A percentile compares a stretch with the other conserved stretches of the same genome.
Conservation (phyloP, 73 alveolate genomes). For the Paramecium tetraurelia region DNA sequence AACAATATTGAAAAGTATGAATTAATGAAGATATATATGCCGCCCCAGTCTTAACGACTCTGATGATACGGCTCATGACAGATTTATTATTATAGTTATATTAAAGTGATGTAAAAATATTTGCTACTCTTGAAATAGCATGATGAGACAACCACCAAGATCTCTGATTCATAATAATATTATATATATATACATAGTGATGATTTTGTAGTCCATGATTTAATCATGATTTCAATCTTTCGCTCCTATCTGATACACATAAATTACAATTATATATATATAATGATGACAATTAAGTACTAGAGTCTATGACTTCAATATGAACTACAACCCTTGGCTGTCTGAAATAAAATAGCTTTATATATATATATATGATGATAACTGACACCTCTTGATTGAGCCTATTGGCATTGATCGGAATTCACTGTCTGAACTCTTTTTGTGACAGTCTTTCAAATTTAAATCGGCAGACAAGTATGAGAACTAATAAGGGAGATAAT, state of each 20-base stretch:
- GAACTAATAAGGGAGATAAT: neutral
- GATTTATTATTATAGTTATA: neutral
- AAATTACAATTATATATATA: neutral
- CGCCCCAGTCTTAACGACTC: slow-evolving; percentile 42
- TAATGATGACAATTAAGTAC: neutral
- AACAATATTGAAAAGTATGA: neutral
- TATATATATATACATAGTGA: neutral
- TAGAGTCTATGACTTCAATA: slow-evolving; percentile 36
- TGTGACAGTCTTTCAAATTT: neutral
- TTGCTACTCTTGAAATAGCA: slow-evolving; percentile 43
- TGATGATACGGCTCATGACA: slow-evolving; percentile 41
- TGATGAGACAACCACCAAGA: slow-evolving; percentile 47
- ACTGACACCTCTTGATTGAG: slow-evolving; percentile 43
- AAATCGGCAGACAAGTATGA: neutral
- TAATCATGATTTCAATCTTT: slow-evolving; percentile 40
- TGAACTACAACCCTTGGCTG: slow-evolving; percentile 42
- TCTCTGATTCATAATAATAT: neutral
- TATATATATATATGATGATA: neutral
- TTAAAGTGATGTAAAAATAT: slow-evolving; percentile 8
- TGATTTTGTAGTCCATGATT: slow-evolving; percentile 48
- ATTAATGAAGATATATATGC: neutral
- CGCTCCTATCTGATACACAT: slow-evolving; percentile 38
- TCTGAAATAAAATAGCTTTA: neutral
- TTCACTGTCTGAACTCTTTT: neutral
- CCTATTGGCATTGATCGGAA: slow-evolving; percentile 34